Base-by-base conservation (phyloP, 2,329 filamentous ascomycete species). In the Acrodontium crateriforme region DNA sequence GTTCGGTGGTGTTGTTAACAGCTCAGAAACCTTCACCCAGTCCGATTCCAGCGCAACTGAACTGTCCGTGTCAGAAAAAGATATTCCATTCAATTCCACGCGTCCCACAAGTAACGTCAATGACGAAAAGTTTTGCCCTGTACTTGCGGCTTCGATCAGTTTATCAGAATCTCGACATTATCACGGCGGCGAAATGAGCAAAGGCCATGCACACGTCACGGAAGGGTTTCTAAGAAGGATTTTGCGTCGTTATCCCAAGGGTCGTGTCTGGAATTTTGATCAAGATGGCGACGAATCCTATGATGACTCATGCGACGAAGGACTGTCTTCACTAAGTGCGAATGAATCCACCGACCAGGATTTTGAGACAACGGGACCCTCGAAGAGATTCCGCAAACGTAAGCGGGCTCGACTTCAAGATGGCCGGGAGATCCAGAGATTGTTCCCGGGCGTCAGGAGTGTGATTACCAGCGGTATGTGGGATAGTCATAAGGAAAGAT, bases 401-500 rank as follows among this genome's bases (percentile, higher is more conserved):
- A 17, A 18, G 15, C 10, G 13, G n/a, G 20, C n/a, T 10, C n/a
- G 5, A 4, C 20, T 10, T 22, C 20, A 22, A 12, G 46, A 47
- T 16, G 35, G 35, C 5, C 29, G 32, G 16, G 44, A 43, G 20
- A 44, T 50, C n/a, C 32, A 43, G n/a, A 34, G 31, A 9, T 30
- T 46, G 29, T 66, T 69, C 25, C 63, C 63, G 1, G 52, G 51
- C 13, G 59, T 60, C 1, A 46, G 55, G 1, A 62, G 64, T 32
- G 47, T 69, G 3, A 51, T 65, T 4, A 60, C 69, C 21, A 49
- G 66, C 3, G 64, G 64, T 0, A 44, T 69, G 9, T 69, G 63
- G 62, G 65, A 69, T 39, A 52, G 54, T 6, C 53, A 53, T 9
- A 53, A 52, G 7, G 57, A 54, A 2, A 50, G 60, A 25, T 65